Conservation (phyloP, 1,139 yeast genomes). For the Blastobotrys indianensis region DNA sequence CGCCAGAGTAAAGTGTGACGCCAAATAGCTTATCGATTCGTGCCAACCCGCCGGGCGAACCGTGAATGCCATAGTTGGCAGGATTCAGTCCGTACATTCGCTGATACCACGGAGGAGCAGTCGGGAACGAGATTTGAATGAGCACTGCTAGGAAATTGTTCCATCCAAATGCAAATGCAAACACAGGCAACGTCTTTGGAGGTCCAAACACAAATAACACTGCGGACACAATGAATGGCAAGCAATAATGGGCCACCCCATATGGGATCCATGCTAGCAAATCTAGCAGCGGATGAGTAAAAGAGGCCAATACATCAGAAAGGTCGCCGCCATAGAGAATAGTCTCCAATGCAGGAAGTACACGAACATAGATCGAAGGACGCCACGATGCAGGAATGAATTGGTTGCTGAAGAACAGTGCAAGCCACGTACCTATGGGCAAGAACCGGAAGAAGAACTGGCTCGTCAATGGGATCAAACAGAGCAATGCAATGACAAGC, state of each 20-base stretch:
- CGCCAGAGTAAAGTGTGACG: constrained; percentile 77
- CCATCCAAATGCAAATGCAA: constrained; percentile 95
- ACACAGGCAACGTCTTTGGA: constrained; percentile 79
- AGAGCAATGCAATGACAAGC: constrained; percentile 23
- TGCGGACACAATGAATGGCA: constrained; percentile 83
- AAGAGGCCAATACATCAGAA: constrained; percentile 76
- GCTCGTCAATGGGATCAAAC: constrained; percentile 64
- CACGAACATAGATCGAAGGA: constrained; percentile 86
- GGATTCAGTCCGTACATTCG: constrained; percentile 78
- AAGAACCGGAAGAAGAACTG: constrained; percentile 83
- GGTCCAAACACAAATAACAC: constrained; percentile 84
- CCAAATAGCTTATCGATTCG: constrained; percentile 81
- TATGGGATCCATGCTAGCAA: constrained; percentile 94
- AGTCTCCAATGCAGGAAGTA: constrained; percentile 90
- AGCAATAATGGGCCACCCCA: constrained; percentile 82
- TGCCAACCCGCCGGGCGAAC: constrained; percentile 94
- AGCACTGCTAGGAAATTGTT: constrained; percentile 85
- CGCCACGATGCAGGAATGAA: constrained; percentile 73
- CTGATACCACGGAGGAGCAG: constrained; percentile 99
- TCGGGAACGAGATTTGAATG: constrained; percentile 78
- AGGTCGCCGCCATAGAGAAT: constrained; percentile 90
- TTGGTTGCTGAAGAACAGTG: constrained; percentile 73
- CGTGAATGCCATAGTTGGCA: constrained; percentile 87
- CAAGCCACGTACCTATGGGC: constrained; percentile 85
- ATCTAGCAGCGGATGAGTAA: constrained; percentile 63